Evolutionary conservation across 768 basidiomycete species (phyloP).

Genomic region (Xanthoconium purpureum): DNA sequence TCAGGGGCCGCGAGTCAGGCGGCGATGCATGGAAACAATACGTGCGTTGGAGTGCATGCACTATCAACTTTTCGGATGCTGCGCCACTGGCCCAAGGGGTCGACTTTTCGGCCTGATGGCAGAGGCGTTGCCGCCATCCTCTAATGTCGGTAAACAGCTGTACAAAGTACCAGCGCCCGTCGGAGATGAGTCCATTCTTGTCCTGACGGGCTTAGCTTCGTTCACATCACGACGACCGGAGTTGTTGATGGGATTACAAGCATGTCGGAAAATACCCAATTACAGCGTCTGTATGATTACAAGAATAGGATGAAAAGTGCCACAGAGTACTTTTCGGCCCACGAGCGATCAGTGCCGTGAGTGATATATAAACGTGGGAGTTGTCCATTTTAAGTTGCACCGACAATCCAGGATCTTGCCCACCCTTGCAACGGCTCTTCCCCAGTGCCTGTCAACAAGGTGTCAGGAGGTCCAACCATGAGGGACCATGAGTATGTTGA

Average conservation of each 20-base stretch:
- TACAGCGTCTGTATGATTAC: conserved; percentile 15
- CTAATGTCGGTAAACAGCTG: conserved; percentile 2
- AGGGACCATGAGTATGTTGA: conserved; percentile 34
- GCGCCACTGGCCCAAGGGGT: conserved; percentile 94
- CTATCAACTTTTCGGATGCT: conserved; percentile 88
- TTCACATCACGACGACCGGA: conserved; percentile 26
- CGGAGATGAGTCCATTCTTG: conserved; percentile 12
- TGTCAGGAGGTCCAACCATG: conserved; percentile 29
- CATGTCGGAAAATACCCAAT: conserved; percentile 9
- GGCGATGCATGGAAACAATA: conserved; percentile 99
- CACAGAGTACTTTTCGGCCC: conserved; percentile 14
- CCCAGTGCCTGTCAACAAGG: conserved; percentile 32
- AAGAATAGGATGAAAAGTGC: conserved; percentile 20
- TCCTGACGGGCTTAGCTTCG: conserved; percentile 19
- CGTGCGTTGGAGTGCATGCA: conserved; percentile 88
- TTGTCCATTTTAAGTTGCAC: conserved; percentile 22
- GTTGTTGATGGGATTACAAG: conserved; percentile 6
- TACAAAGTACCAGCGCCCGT: conserved; percentile 4
- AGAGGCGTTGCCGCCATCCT: conserved; percentile 1
- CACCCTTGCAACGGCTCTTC: conserved; percentile 18
- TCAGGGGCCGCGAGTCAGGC: conserved; percentile 91
- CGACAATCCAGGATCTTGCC: conserved; percentile 33
- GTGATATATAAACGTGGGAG: conserved; percentile 37
- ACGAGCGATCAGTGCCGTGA: conserved; percentile 33
- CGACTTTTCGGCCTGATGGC: conserved; percentile 56